Conservation (phyloP, 768 basidiomycete species). For the Pleurotus platypus region DNA sequence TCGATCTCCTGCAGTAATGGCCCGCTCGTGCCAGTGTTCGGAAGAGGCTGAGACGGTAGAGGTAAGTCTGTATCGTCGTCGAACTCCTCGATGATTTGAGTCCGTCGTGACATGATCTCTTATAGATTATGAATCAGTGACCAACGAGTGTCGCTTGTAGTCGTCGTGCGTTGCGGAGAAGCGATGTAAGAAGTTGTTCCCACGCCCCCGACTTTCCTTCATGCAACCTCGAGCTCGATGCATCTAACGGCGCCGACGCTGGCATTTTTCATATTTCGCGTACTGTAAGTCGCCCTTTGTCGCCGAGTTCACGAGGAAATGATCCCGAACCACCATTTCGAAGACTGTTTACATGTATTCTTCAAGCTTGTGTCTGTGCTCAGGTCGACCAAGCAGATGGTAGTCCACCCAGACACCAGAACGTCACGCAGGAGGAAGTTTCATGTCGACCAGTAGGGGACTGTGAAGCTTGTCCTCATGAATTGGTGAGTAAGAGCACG, state of each 20-base stretch:
- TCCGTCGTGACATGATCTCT: constrained; percentile 60
- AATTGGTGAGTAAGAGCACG: constrained; percentile 42
- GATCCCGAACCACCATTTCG: constrained; percentile 13
- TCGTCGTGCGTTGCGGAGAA: neutral
- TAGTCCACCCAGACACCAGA: constrained; percentile 9
- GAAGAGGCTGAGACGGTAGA: constrained; percentile 63
- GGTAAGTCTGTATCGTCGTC: constrained; percentile 95
- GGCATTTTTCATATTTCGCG: constrained; percentile 25
- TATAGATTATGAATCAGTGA: constrained; percentile 7
- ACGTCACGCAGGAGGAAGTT: constrained; percentile 28
- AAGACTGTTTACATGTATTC: constrained; percentile 12
- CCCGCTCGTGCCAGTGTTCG: constrained; percentile 64
- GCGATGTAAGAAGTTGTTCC: constrained; percentile 12
- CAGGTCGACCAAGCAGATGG: constrained; percentile 10
- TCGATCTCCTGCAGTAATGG: constrained; percentile 76
- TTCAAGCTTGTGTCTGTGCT: constrained; percentile 7
- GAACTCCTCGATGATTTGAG: constrained; percentile 74
- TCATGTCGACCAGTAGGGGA: constrained; percentile 53
- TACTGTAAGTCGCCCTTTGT: constrained; percentile 20
- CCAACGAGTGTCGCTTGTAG: constrained; percentile 6
- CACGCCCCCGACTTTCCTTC: constrained; percentile 25
- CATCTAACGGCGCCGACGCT: constrained; percentile 24
- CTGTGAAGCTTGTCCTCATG: constrained; percentile 63
- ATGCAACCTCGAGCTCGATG: constrained; percentile 32
- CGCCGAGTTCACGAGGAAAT: neutral